These are phyloP conservation scores for Penicillium cataractarum DNA, from an alignment of 495 filamentous ascomycete species.

Conservation along the genomic window DNA sequence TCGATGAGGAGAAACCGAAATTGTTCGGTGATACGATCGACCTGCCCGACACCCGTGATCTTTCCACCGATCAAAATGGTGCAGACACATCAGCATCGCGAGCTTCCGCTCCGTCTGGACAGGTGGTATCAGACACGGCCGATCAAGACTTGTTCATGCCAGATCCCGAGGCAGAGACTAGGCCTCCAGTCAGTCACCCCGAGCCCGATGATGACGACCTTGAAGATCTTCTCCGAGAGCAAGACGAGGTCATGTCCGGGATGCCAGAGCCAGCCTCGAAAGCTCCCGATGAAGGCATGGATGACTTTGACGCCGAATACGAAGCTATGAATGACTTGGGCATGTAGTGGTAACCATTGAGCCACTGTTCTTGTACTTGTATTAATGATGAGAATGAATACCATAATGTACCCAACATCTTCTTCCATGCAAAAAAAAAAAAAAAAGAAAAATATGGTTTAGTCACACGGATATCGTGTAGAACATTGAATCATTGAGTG, in stretches of 20 bases:
- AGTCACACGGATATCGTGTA: background rate
- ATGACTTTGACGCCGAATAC: conserved; percentile 36
- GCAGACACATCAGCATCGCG: background rate
- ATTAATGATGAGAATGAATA: conserved; percentile 12
- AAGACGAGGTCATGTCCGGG: conserved; percentile 23
- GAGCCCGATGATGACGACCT: conserved; percentile 42
- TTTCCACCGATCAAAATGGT: conserved; percentile 11
- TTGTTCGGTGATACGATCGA: conserved; percentile 12
- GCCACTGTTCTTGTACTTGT: conserved; percentile 8
- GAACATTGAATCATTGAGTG: background rate
- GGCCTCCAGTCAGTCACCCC: conserved; percentile 16
- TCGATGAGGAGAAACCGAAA: conserved; percentile 65
- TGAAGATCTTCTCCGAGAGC: conserved; percentile 41
- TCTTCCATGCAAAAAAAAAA: background rate
- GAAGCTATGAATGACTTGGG: conserved; percentile 41
- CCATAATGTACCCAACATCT: background rate
- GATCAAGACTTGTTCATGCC: conserved; percentile 35
- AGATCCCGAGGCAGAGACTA: conserved; percentile 22
- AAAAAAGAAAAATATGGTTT: background rate
- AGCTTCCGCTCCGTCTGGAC: background rate
- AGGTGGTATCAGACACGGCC: conserved; percentile 1
- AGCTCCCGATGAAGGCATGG: background rate
- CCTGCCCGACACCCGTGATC: background rate
- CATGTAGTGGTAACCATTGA: conserved; percentile 14
- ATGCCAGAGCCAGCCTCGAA: background rate